Base-by-base conservation (phyloP, 495 filamentous ascomycete genomes). In the Xylaria telfairii region DNA sequence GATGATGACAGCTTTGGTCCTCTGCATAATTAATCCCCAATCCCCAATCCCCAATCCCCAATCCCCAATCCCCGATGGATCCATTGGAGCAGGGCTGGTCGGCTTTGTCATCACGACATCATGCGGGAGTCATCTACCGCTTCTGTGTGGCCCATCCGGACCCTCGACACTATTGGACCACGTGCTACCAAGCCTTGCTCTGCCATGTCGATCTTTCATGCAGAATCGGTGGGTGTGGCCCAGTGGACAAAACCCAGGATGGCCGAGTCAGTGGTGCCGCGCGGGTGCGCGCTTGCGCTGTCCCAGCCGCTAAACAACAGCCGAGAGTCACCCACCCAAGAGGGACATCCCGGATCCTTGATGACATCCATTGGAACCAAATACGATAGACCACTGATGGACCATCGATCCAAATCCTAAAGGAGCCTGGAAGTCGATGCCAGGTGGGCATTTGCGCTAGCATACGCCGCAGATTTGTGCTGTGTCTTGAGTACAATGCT, bases 181-280 rank as follows among this genome's bases (percentile, higher is more conserved):
- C 30, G 19, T 21, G 44, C 30, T 59, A 34, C 65, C 51, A 49
- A n/a, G 51, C 34, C 53, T 30, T 60, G 32, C 49, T 44, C 65
- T 68, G 53, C 66, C 24, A 28, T 21, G 53, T 49, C 66, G 54
- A 60, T 68, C 54, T 24, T 17, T 41, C 15, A 68, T 68, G 53
- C 39, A 39, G 66, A 49, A 60, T 15, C 39, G 17, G 24, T 15
- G 53, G 17, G 24, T 8, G 24, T 53, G 39, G 66, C 26, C 44
- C 42, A 37, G 9, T n/a, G n/a, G n/a, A n/a, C n/a, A n/a, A n/a
- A n/a, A n/a, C 44, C 62, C 44, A 21, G 30, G 32, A 54, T 41
- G 6, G 13, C 54, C 46, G 26, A 66, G 47, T 54, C 46, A 37
- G 8, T 41, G 47, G 47, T 66, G 64, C 64, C 64, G 47, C 47